Evolutionary conservation across 495 filamentous ascomycete genomes (phyloP).

Genomic region (Apiosordaria backusii): DNA sequence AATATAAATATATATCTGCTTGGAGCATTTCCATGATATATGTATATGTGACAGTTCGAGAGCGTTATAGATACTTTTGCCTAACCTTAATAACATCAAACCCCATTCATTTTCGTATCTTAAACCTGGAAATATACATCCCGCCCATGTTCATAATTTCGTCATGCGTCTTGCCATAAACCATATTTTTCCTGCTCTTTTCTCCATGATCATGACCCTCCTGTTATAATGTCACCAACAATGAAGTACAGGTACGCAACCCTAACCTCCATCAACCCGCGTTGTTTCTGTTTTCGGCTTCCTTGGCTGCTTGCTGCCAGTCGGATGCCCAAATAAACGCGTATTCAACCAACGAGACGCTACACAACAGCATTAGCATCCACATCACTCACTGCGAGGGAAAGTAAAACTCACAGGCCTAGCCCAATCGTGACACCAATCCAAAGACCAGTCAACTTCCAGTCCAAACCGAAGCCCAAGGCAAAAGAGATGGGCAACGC

Average conservation of each 20-base stretch:
- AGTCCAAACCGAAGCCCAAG: conserved; percentile 65
- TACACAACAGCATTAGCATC: conserved; percentile 16
- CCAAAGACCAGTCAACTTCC: conserved; percentile 78
- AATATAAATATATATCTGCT: not conserved
- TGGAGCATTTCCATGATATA: not conserved
- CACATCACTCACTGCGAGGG: not conserved
- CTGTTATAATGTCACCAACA: not conserved
- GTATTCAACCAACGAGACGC: conserved; percentile 62
- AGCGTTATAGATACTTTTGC: not conserved
- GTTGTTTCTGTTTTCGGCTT: conserved; percentile 66
- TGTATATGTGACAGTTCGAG: not conserved
- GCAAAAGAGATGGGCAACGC: conserved; percentile 82
- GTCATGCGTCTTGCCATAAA: not conserved
- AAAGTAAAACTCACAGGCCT: conserved; percentile 44
- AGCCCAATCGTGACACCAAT: conserved; percentile 71
- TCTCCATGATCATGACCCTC: not conserved
- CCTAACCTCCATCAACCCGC: conserved; percentile 51
- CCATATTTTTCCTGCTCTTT: not conserved
- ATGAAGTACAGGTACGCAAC: too few species aligned
- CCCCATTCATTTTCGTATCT: not conserved
- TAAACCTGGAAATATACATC: not conserved
- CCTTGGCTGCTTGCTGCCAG: conserved; percentile 72
- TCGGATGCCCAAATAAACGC: conserved; percentile 62
- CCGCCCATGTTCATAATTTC: not conserved
- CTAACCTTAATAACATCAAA: too few species aligned